These are phyloP conservation scores for Lachancea sp. DNA, from an alignment of 805 yeast species.

Conservation along the genomic window DNA sequence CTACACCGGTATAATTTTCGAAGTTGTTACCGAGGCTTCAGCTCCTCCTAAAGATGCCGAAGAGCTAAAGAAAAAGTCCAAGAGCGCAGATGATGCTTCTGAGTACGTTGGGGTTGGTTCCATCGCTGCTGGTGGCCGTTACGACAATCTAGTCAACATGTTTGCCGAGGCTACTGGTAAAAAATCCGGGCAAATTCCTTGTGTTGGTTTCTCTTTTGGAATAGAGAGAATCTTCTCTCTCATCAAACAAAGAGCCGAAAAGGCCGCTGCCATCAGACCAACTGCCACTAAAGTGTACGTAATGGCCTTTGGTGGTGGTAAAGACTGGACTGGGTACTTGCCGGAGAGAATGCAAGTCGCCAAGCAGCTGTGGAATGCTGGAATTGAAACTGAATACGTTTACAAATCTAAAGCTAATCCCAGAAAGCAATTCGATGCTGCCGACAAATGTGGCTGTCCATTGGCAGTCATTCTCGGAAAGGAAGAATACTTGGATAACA, in stretches of 20 bases:
- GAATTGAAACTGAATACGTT: slow-evolving; percentile 84
- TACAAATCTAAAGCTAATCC: slow-evolving; percentile 92
- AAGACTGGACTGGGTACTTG: slow-evolving; percentile 89
- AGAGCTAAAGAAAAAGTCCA: slow-evolving; percentile 50
- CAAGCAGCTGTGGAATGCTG: slow-evolving; percentile 77
- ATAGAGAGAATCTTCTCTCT: slow-evolving; percentile 91
- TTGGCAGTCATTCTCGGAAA: slow-evolving; percentile 91
- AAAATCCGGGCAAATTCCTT: slow-evolving; percentile 76
- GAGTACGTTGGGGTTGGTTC: slow-evolving; percentile 98
- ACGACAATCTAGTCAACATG: slow-evolving; percentile 95
- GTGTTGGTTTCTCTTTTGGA: slow-evolving; percentile 96
- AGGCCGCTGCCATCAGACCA: slow-evolving; percentile 61
- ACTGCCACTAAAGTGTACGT: slow-evolving; percentile 88
- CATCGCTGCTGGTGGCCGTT: slow-evolving; percentile 98
- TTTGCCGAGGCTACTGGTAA: slow-evolving; percentile 78
- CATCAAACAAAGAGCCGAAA: slow-evolving; percentile 66
- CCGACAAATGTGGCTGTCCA: slow-evolving; percentile 89
- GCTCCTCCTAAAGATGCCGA: slow-evolving; percentile 88
- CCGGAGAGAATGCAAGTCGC: slow-evolving; percentile 87
- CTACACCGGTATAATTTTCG: slow-evolving; percentile 94
- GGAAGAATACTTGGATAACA: slow-evolving; percentile 76
- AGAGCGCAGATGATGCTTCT: slow-evolving; percentile 82
- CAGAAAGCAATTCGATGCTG: slow-evolving; percentile 95
- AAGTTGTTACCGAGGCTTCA: slow-evolving; percentile 89
- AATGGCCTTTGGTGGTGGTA: slow-evolving; percentile 99